Percentiles rank a stretch among this genome's conserved stretches.
These are phyloP conservation scores for Quercus glauca DNA, from an alignment of 306 rosid species.

Conservation along the genomic window DNA sequence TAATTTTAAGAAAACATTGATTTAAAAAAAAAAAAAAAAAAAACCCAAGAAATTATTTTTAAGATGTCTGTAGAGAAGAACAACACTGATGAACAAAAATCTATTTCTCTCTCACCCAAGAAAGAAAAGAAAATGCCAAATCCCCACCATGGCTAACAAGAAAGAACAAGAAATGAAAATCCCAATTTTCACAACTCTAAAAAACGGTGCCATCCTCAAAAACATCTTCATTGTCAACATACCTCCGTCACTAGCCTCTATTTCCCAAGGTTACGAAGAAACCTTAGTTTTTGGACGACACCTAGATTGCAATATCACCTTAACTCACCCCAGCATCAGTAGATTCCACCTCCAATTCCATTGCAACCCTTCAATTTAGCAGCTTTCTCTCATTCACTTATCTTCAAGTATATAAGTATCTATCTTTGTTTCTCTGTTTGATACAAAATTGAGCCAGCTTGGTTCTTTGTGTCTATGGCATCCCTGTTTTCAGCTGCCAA, in stretches of 20 bases:
- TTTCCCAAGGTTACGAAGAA: conserved; percentile 32
- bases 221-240: conserved; percentile 64
- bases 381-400: conserved; percentile 54
- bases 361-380: conserved; percentile 40
- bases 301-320: conserved; percentile 60
- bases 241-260: background rate
- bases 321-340: conserved; percentile 86
- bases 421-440: background rate
- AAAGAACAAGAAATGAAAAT: conserved; percentile 35
- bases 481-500: no score
- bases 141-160: conserved; percentile 29
- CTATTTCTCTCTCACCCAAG: background rate
- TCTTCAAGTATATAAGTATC: conserved; percentile 49
- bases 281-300: conserved; percentile 58
- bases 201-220: conserved; percentile 68
- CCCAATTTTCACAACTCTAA: conserved; percentile 70
- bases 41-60: no score
- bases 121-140: background rate
- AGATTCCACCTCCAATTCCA: conserved; percentile 78
- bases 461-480: no score
- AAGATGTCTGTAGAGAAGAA: no score
- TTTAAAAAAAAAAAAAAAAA: no score
- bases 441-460: background rate
- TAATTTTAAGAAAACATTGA: no score
- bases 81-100: background rate